phyloP scores from a whole-genome alignment of 148 eudicot species.

The Gaultheria prostrata region DNA sequence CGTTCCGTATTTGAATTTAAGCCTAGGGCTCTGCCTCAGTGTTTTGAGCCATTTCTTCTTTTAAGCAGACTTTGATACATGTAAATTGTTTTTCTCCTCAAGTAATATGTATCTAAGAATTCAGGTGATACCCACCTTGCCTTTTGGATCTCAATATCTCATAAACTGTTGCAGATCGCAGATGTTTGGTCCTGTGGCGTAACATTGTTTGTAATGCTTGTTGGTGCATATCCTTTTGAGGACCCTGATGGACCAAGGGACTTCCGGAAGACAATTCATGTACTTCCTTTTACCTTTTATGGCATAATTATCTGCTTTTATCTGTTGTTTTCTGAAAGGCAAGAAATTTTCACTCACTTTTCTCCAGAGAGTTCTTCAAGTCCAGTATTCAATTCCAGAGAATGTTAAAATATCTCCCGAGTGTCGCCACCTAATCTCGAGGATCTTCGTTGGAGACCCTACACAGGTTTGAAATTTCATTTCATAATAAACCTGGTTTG shows the following conservation, averaged over 20 bases:
- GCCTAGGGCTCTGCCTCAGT: neutral
- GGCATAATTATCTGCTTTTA: neutral
- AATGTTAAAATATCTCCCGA: constrained; percentile 59
- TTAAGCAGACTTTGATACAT: neutral
- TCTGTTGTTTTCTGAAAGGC: neutral
- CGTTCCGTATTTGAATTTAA: neutral
- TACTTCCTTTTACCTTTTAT: constrained; percentile 17
- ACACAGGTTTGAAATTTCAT: constrained; percentile 51
- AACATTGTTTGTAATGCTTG: constrained; percentile 88
- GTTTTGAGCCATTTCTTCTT: neutral
- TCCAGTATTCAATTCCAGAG: constrained; percentile 83
- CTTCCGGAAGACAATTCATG: constrained; percentile 80
- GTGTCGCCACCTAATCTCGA: constrained; percentile 84
- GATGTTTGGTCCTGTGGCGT: constrained; percentile 99
- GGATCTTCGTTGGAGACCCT: constrained; percentile 87
- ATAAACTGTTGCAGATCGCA: constrained; percentile 55
- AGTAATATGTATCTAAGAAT: neutral
- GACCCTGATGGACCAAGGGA: constrained; percentile 89
- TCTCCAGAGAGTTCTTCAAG: constrained; percentile 75
- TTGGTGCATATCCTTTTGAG: constrained; percentile 91
- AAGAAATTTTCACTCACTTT: constrained; percentile 1
- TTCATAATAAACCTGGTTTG: neutral
- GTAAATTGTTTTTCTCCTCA: neutral
- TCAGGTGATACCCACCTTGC: neutral
- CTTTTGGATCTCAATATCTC: neutral